Evolutionary conservation across 331 rosid species (phyloP).

Genomic region (Quercus lobata): DNA sequence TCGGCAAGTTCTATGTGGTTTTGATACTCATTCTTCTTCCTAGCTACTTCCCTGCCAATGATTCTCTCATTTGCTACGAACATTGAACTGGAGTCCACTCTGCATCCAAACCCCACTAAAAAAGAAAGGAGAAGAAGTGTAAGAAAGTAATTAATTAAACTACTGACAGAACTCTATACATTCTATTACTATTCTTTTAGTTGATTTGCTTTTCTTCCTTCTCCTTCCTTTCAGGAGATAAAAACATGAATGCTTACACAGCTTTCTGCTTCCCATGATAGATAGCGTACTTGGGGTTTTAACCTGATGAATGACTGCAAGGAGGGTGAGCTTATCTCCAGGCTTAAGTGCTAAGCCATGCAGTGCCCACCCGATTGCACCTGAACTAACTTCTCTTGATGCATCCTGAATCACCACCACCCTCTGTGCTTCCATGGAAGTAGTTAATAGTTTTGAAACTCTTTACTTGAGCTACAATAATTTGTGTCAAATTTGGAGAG

Average conservation of each 20-base stretch:
- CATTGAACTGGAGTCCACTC: conserved; percentile 27
- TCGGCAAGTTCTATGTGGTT: conserved; percentile 23
- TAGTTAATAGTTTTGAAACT: neutral
- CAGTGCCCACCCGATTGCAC: conserved; percentile 33
- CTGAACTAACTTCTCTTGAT: conserved; percentile 17
- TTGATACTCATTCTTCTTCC: conserved; percentile 24
- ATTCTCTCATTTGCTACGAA: conserved; percentile 38
- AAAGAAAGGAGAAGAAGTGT: neutral
- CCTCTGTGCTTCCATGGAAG: conserved; percentile 28
- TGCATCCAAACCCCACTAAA: conserved; percentile 43
- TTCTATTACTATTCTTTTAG: neutral
- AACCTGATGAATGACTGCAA: conserved; percentile 37
- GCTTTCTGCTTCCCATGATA: neutral
- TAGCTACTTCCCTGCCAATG: conserved; percentile 24
- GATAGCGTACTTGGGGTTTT: conserved; percentile 39
- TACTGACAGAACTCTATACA: too few relatives aligned
- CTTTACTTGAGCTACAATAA: neutral
- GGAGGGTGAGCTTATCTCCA: conserved; percentile 40
- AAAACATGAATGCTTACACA: conserved; percentile 13
- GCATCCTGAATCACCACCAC: conserved; percentile 51
- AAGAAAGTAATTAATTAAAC: neutral
- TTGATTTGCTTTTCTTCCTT: neutral
- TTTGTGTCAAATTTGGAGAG: neutral
- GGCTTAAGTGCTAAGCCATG: conserved; percentile 25
- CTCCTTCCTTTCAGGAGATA: neutral